These are phyloP conservation scores for Colletotrichum scovillei DNA, from an alignment of 2,329 filamentous ascomycete species.

Conservation along the genomic window DNA sequence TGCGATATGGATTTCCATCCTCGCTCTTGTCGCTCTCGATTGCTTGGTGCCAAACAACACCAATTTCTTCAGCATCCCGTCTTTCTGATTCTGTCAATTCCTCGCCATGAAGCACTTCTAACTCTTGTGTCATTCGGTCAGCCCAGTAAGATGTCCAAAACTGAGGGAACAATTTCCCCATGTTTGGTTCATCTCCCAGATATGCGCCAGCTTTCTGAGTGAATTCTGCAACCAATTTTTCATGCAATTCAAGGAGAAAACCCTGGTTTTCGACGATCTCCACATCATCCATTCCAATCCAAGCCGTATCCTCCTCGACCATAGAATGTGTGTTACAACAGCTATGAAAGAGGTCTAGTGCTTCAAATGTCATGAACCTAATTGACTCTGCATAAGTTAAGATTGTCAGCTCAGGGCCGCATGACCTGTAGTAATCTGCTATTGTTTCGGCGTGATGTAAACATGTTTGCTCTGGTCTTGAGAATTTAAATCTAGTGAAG, in stretches of 20 bases:
- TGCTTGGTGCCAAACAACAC: not conserved
- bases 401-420: not conserved
- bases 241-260: not conserved
- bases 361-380: not conserved
- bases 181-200: not conserved
- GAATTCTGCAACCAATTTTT: not conserved
- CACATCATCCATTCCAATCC: not conserved
- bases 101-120: not conserved
- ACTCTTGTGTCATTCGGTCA: not conserved
- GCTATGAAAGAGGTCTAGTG: not conserved
- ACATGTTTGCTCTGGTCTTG: not conserved
- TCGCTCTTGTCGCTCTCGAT: too few species aligned
- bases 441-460: not conserved
- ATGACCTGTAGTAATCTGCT: not conserved
- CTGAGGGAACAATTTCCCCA: too few species aligned
- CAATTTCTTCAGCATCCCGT: not conserved
- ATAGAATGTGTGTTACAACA: not conserved
- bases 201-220: not conserved
- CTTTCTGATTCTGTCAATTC: not conserved
- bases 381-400: not conserved
- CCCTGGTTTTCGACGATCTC: not conserved
- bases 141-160: not conserved
- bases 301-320: rapidly evolving
- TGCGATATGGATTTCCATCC: not conserved
- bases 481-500: too few species aligned